These are phyloP conservation scores for Aphanomyces invadans DNA, from an alignment of 352 stramenopile genomes.

Conservation along the genomic window DNA sequence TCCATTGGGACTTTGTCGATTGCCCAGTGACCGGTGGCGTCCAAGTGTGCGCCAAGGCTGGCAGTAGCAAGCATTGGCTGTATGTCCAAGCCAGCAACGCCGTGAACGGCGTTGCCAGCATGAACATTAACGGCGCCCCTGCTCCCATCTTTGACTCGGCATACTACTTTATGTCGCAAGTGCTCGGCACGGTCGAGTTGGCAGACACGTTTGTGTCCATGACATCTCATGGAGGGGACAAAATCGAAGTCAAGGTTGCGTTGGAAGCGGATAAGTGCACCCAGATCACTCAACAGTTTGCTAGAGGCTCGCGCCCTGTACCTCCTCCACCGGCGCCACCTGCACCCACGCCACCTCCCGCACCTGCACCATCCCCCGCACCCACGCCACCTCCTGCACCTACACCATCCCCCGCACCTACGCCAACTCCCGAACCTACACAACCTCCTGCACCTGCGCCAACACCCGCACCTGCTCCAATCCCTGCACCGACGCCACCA, in stretches of 20 bases:
- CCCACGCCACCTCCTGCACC: slow-evolving; percentile 10
- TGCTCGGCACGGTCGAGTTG: slow-evolving; percentile 25
- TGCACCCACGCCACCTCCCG: background rate
- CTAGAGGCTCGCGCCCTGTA: slow-evolving; percentile 14
- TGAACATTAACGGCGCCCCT: slow-evolving; percentile 25
- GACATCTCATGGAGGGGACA: slow-evolving; percentile 33
- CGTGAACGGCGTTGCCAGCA: slow-evolving; percentile 24
- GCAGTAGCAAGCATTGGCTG: slow-evolving; percentile 29
- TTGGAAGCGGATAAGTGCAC: slow-evolving; percentile 33
- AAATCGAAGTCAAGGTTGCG: slow-evolving; percentile 29
- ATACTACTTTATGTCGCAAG: slow-evolving; percentile 27
- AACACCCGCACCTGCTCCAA: slow-evolving; percentile 7
- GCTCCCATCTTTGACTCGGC: slow-evolving; percentile 18
- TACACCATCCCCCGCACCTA: background rate
- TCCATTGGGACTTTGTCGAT: slow-evolving; percentile 32
- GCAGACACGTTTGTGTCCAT: slow-evolving; percentile 28
- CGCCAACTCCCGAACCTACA: background rate
- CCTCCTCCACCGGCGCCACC: background rate
- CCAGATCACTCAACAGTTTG: slow-evolving; percentile 33
- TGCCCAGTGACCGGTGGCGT: slow-evolving; percentile 26
- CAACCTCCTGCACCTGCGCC: slow-evolving; percentile 19
- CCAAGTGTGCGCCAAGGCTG: slow-evolving; percentile 28
- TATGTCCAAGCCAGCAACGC: slow-evolving; percentile 33
- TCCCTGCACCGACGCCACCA: slow-evolving; percentile 17
- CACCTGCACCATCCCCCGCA: background rate